A percentile compares a stretch with the other conserved stretches of the same genome.
phyloP scores from a whole-genome alignment of 805 yeast genomes.

The Starmerella kuoi region DNA sequence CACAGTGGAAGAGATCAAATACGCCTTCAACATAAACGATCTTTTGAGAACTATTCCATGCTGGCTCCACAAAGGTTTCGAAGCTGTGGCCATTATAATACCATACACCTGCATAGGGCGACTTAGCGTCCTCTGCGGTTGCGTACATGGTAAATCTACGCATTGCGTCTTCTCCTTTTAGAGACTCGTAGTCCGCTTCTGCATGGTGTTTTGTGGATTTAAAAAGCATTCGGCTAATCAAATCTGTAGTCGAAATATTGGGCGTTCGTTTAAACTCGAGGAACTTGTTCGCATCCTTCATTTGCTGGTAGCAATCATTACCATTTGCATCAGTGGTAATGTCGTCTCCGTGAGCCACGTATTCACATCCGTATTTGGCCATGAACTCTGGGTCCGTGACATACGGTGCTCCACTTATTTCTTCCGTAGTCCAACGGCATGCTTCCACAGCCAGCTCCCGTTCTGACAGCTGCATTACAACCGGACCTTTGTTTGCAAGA shows the following conservation, averaged over 20 bases:
- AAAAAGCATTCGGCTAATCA: constrained; percentile 76
- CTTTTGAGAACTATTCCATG: constrained; percentile 12
- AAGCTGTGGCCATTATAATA: constrained; percentile 1
- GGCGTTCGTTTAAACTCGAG: constrained; percentile 88
- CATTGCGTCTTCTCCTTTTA: constrained; percentile 10
- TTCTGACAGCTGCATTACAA: constrained; percentile 77
- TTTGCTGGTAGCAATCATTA: constrained; percentile 75
- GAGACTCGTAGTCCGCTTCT: constrained; percentile 13
- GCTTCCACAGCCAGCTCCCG: constrained; percentile 76
- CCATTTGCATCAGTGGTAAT: constrained; percentile 95
- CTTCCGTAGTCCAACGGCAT: constrained; percentile 74
- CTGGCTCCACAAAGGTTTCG: constrained; percentile 11
- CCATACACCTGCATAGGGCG: constrained; percentile 22
- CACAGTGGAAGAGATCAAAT: constrained; percentile 87
- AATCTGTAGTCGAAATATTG: constrained; percentile 87
- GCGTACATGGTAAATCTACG: constrained; percentile 21
- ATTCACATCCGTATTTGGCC: constrained; percentile 63
- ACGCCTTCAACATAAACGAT: constrained; percentile 58
- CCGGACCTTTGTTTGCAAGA: constrained; percentile 73
- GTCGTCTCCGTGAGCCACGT: constrained; percentile 98
- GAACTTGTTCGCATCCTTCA: constrained; percentile 76
- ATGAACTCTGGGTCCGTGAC: constrained; percentile 76
- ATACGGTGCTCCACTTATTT: constrained; percentile 75
- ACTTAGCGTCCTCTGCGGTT: constrained; percentile 17
- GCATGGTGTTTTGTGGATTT: constrained; percentile 48